phyloP scores from a whole-genome alignment of 257 asterid species.

The Solanum appendiculatum region DNA sequence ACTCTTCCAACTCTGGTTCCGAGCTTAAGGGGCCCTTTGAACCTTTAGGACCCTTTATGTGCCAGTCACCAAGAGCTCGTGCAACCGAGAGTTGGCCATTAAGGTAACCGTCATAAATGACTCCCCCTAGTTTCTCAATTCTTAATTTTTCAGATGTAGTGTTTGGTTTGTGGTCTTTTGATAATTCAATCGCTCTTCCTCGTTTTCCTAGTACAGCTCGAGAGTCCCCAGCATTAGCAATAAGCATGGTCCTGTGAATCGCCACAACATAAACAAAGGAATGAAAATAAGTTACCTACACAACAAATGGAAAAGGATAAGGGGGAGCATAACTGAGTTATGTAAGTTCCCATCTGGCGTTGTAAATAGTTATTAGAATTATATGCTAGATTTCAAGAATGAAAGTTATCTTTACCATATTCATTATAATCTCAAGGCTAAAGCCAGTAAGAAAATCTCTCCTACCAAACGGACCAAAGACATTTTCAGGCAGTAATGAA shows the following conservation, averaged over 20 bases:
- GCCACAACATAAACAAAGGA: not conserved
- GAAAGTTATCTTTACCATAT: not conserved
- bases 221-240: constrained; percentile 83
- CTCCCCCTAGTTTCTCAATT: constrained; percentile 69
- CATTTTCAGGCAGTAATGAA: not conserved
- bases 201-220: constrained; percentile 78
- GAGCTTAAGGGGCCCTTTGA: constrained; percentile 54
- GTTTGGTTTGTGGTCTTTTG: constrained; percentile 79
- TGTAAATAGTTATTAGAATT: not conserved
- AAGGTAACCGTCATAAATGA: constrained; percentile 74
- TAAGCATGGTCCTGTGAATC: constrained; percentile 43
- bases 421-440: not conserved
- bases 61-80: constrained; percentile 87
- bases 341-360: too few species aligned
- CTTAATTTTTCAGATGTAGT: constrained; percentile 53
- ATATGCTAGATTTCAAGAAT: not conserved
- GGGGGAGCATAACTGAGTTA: not conserved
- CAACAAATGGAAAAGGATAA: not conserved
- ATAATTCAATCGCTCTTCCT: constrained; percentile 70
- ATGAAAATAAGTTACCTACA: not conserved
- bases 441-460: not conserved
- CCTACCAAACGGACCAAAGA: not conserved
- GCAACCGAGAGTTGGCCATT: constrained; percentile 86
- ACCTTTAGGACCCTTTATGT: constrained; percentile 77
- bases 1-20: constrained; percentile 67